Conservation (phyloP, 371 early-diverging fungal species). For the Nematocida displodere region DNA sequence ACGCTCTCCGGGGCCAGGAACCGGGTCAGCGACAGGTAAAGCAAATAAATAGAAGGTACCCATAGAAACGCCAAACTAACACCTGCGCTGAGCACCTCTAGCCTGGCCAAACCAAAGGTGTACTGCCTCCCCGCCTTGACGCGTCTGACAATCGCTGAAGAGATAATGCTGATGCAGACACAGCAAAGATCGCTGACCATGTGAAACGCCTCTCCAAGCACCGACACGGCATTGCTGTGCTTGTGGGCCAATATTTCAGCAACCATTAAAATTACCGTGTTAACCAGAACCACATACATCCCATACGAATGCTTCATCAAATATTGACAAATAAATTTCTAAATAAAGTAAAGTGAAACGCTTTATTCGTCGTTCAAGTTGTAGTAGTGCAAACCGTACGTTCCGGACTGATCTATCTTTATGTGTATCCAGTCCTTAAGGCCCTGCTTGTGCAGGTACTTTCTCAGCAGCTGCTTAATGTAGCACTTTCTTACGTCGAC, state of each 20-base stretch:
- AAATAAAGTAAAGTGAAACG: conserved; percentile 8
- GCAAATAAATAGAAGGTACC: conserved; percentile 13
- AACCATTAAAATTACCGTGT: conserved; percentile 28
- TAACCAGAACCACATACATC: conserved; percentile 41
- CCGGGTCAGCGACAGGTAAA: conserved; percentile 4
- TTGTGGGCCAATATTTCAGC: conserved; percentile 31
- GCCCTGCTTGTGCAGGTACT: conserved; percentile 50
- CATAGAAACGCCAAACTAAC: conserved; percentile 21
- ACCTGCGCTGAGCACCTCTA: conserved; percentile 19
- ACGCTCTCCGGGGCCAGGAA: not conserved
- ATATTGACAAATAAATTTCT: conserved; percentile 6
- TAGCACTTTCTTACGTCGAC: conserved; percentile 35
- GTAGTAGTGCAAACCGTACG: conserved; percentile 42
- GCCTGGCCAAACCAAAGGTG: conserved; percentile 36
- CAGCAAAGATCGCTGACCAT: conserved; percentile 13
- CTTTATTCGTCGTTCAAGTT: conserved; percentile 43
- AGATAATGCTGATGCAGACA: conserved; percentile 3
- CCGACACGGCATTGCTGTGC: conserved; percentile 22
- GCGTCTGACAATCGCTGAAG: not conserved
- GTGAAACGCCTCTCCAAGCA: conserved; percentile 43
- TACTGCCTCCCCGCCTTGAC: conserved; percentile 10
- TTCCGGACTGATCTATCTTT: conserved; percentile 21
- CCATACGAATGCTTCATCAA: conserved; percentile 51
- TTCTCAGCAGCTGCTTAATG: conserved; percentile 47
- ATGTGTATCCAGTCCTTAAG: conserved; percentile 54